A percentile compares a stretch with the other conserved stretches of the same genome.
phyloP scores from a whole-genome alignment of 2,329 filamentous ascomycete genomes.

The Monilinia polystroma region DNA sequence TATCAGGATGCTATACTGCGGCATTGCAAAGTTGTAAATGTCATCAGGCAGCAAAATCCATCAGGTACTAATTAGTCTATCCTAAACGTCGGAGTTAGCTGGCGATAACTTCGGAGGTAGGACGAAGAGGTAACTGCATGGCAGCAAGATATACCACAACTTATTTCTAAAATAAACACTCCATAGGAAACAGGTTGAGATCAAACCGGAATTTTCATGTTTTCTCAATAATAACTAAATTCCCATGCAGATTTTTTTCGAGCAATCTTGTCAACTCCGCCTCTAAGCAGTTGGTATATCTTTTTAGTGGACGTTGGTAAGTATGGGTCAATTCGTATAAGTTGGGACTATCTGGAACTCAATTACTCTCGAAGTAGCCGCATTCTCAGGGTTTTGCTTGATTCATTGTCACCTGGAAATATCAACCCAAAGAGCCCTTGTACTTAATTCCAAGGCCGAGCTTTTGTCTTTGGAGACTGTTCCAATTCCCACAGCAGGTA shows the following conservation, averaged over 20 bases:
- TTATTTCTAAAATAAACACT: background rate
- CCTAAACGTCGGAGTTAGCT: background rate
- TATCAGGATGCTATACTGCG: background rate
- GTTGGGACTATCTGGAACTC: background rate
- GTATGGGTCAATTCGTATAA: background rate
- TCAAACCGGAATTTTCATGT: background rate
- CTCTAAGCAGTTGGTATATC: background rate
- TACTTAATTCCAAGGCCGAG: background rate
- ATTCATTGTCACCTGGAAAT: background rate
- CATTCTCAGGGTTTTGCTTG: background rate
- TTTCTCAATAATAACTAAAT: background rate
- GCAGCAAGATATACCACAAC: background rate
- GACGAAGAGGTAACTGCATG: background rate
- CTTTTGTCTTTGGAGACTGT: constrained; percentile 36
- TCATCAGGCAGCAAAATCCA: background rate
- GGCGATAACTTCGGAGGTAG: background rate
- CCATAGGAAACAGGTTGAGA: background rate
- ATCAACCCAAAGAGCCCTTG: constrained; percentile 13
- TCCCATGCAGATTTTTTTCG: background rate
- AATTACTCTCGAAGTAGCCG: background rate
- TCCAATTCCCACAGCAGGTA: constrained; percentile 38
- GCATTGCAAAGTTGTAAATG: constrained; percentile 11
- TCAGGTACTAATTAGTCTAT: background rate
- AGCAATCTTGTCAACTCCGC: background rate
- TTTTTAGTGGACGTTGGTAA: background rate